These are phyloP conservation scores for Lenwebbia sp. DNA, from an alignment of 345 rosid species.

Conservation along the genomic window DNA sequence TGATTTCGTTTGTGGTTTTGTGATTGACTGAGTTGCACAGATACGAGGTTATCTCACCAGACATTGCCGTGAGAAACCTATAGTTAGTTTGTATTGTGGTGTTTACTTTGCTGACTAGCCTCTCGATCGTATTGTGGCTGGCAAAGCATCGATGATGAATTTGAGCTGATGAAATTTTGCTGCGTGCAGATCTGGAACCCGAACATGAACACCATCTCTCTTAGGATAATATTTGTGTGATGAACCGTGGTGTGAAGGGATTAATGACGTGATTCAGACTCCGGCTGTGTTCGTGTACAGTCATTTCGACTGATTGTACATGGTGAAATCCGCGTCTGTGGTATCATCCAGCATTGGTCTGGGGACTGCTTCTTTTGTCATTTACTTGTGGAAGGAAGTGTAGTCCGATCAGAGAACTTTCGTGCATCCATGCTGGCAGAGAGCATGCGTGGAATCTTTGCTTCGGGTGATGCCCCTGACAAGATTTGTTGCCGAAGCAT, in stretches of 20 bases:
- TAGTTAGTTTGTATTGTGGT: neutral
- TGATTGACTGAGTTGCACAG: neutral
- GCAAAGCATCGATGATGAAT: neutral
- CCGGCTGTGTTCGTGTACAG: neutral
- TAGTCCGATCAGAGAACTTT: conserved; percentile 28
- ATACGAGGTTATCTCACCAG: neutral
- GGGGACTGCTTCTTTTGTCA: conserved; percentile 8
- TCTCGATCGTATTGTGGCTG: neutral
- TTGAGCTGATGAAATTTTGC: neutral
- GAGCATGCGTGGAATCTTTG: conserved; percentile 98
- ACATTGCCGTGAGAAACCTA: neutral
- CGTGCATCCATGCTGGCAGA: conserved; percentile 98
- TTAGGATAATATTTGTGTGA: neutral
- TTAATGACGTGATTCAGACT: neutral
- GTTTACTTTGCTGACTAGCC: neutral
- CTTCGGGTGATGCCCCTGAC: conserved; percentile 99
- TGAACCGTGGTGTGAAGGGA: neutral
- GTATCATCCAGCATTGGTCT: neutral
- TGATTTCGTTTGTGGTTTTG: neutral
- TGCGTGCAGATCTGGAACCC: neutral
- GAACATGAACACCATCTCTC: neutral
- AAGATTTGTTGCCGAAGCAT: conserved; percentile 85
- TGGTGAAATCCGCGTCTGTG: conserved; percentile 1
- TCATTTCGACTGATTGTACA: neutral
- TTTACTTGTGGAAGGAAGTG: conserved; percentile 22